Base-by-base conservation (phyloP, 1,284 basidiomycete species). In the Cryptococcus jaspeensis region DNA sequence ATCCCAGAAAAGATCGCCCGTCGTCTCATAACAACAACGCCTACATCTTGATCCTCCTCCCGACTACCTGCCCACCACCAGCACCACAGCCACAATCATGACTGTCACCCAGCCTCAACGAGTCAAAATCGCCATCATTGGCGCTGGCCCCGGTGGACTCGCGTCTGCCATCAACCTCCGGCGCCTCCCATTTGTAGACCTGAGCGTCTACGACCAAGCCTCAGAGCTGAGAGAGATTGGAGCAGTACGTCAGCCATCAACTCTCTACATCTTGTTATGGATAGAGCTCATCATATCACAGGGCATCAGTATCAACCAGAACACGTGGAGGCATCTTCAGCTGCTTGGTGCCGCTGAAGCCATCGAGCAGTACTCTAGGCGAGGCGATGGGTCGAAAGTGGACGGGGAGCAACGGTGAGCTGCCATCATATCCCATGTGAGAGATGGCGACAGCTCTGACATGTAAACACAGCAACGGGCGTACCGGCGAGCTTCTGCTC, bases 231-330 rank as follows among this genome's bases (percentile, higher is more conserved):
- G 58, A 37, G 71, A 73, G 54, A 58, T 73, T 39, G 68, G 69
- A n/a, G 70, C 68, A 5, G 69, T 72, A 43, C 58, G 68, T 53
- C n/a, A 4, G 6, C n/a, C 12, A 23, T 12, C 13, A 0, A 36
- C 15, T 23, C n/a, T n/a, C 37, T 38, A 13, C 36, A 18, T 5
- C 8, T 3, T 23, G 32, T 25, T 9, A 13, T 2, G 45, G 5
- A 32, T n/a, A n/a, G n/a, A 32, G 15, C 16, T 38, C 23, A 13
- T 44, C 25, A 16, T 38, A 4, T 6, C 36, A 16, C 42, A 67
- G 66, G 71, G 71, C 5, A 73, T 73, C 56, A 63, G 59, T 41
- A 61, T 73, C 44, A 67, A 70, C 50, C 43, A 64, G 53, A 71
- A 73, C 51, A 70, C 66, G 5, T 73, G 69, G 69, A 53, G 66